phyloP scores from a whole-genome alignment of 2,329 filamentous ascomycete species.

The Leptographium lundbergii region DNA sequence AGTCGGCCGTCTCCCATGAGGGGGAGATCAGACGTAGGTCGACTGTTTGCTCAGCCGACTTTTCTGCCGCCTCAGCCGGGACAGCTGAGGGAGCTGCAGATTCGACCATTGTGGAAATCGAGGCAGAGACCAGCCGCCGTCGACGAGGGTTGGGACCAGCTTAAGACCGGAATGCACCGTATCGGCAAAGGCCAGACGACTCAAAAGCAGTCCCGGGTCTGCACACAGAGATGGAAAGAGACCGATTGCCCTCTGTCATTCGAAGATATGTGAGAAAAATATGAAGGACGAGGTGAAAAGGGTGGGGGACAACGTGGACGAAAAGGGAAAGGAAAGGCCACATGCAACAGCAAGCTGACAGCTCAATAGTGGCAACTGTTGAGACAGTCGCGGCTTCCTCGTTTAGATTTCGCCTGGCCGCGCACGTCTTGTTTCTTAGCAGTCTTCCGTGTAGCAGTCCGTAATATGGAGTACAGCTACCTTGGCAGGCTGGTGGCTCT shows the following conservation, averaged over 20 bases:
- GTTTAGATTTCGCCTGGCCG: not conserved
- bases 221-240: not conserved
- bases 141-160: not conserved
- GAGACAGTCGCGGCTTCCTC: not conserved
- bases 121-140: not conserved
- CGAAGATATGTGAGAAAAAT: not conserved
- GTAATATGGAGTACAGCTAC: not conserved
- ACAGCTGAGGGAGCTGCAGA: not conserved
- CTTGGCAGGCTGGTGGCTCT: not conserved
- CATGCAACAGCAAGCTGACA: not conserved
- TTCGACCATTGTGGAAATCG: slow-evolving; percentile 1
- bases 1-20: slow-evolving; percentile 4
- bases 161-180: not conserved
- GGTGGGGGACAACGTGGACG: not conserved
- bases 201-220: not conserved
- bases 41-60: not conserved
- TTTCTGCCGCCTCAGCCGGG: not conserved
- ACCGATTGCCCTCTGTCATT: not conserved
- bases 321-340: not conserved
- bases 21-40: slow-evolving; percentile 8
- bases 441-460: not conserved
- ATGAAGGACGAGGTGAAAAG: not conserved
- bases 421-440: not conserved
- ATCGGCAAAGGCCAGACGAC: not conserved
- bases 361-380: not conserved